phyloP scores from a whole-genome alignment of 192 early-diverging fungal genomes.

The Coemansia sp. region DNA sequence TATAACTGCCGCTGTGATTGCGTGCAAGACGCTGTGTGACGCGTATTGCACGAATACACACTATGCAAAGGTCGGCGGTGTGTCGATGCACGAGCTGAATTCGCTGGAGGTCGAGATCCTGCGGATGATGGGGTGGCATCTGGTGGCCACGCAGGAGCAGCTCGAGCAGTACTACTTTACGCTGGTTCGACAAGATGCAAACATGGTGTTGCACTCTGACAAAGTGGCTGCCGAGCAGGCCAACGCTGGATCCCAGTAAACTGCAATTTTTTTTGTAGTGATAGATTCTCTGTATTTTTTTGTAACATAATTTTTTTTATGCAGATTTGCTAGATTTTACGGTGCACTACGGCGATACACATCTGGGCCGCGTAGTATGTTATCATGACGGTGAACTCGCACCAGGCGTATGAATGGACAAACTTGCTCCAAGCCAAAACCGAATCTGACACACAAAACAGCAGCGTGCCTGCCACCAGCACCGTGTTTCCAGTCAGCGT shows the following conservation, averaged over 20 bases:
- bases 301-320: not conserved
- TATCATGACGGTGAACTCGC: constrained; percentile 37
- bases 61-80: constrained; percentile 95
- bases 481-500: constrained; percentile 16
- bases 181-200: constrained; percentile 74
- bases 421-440: constrained; percentile 47
- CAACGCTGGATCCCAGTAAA: too few species aligned
- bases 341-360: constrained; percentile 34
- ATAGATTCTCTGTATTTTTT: constrained; percentile 9
- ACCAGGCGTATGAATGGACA: constrained; percentile 16
- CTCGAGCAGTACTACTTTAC: constrained; percentile 93
- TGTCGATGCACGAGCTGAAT: constrained; percentile 91
- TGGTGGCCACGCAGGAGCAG: constrained; percentile 71
- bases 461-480: constrained; percentile 26
- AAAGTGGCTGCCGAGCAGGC: too few species aligned
- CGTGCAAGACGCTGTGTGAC: constrained; percentile 87
- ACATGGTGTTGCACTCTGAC: constrained; percentile 50
- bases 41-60: constrained; percentile 94
- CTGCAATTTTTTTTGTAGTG: too few species aligned
- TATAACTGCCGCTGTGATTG: constrained; percentile 82
- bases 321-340: not conserved
- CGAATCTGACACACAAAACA: constrained; percentile 49
- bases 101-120: constrained; percentile 90
- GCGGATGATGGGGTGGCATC: constrained; percentile 86
- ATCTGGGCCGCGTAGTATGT: constrained; percentile 50